These are phyloP conservation scores for Neurospora tetraspora DNA, from an alignment of 495 filamentous ascomycete species.

Conservation along the genomic window DNA sequence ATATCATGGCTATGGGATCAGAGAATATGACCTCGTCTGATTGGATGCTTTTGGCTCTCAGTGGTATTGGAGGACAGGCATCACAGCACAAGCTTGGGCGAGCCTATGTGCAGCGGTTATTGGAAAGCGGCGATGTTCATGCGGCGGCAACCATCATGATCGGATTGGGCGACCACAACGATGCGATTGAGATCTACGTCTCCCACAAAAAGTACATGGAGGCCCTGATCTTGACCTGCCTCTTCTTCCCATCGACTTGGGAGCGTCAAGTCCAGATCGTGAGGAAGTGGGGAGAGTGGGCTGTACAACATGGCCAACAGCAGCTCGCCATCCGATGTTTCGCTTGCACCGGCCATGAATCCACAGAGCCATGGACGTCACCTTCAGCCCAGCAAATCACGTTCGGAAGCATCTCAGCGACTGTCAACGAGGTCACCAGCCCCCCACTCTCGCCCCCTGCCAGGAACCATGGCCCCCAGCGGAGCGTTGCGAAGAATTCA, in stretches of 20 bases:
- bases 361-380: slow-evolving; percentile 72
- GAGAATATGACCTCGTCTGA: slow-evolving; percentile 81
- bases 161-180: slow-evolving; percentile 83
- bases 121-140: slow-evolving; percentile 86
- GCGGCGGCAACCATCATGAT: slow-evolving; percentile 84
- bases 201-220: slow-evolving; percentile 89
- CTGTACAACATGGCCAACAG: slow-evolving; percentile 75
- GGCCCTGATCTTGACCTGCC: slow-evolving; percentile 69
- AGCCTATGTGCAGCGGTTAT: slow-evolving; percentile 80
- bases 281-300: slow-evolving; percentile 89
- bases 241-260: slow-evolving; percentile 72
- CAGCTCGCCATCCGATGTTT: slow-evolving; percentile 90
- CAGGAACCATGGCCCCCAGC: slow-evolving; percentile 39
- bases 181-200: slow-evolving; percentile 93
- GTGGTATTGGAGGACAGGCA: slow-evolving; percentile 67
- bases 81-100: slow-evolving; percentile 86
- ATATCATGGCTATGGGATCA: slow-evolving; percentile 67
- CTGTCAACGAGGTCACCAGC: slow-evolving; percentile 43
- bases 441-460: slow-evolving; percentile 49
- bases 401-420: slow-evolving; percentile 38
- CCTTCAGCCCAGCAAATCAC: slow-evolving; percentile 63
- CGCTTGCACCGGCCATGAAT: slow-evolving; percentile 67
- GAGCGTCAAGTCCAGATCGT: slow-evolving; percentile 79
- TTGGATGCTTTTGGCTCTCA: slow-evolving; percentile 95
- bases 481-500: slow-evolving; percentile 63